Evolutionary conservation across 192 early-diverging fungal species (phyloP).

Genomic region (Mortierella hygrophila): DNA sequence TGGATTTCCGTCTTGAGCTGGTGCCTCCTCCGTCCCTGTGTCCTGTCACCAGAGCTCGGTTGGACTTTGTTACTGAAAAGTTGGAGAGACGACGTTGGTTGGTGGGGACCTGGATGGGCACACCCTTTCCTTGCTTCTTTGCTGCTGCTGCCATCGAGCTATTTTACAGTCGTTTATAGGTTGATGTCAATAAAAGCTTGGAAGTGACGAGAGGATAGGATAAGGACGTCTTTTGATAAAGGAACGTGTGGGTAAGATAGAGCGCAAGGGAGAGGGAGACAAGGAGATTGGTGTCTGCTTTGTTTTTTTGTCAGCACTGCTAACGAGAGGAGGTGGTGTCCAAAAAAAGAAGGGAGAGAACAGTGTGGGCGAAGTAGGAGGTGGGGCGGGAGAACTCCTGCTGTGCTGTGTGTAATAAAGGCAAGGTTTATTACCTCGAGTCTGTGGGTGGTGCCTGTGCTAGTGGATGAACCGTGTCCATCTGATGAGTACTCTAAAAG

Average conservation of each 20-base stretch:
- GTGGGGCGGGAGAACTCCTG: too few species aligned
- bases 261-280: not conserved
- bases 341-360: too few species aligned
- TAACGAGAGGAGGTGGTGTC: too few species aligned
- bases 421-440: conserved; percentile 7
- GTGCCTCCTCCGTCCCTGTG: conserved; percentile 36
- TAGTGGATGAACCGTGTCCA: conserved; percentile 33
- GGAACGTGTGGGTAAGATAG: not conserved
- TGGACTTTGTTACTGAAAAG: conserved; percentile 46
- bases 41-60: conserved; percentile 45
- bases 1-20: conserved; percentile 40
- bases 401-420: not conserved
- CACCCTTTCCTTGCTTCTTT: conserved; percentile 31
- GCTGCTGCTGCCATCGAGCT: not conserved
- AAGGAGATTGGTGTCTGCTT: too few species aligned
- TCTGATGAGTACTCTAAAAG: conserved; percentile 13
- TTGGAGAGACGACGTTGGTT: conserved; percentile 36
- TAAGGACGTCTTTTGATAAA: too few species aligned
- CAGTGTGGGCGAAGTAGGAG: too few species aligned
- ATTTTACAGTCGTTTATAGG: too few species aligned
- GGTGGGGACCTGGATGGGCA: conserved; percentile 38
- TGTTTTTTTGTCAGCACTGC: not conserved
- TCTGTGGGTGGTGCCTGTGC: not conserved
- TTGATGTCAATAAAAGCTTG: too few species aligned
- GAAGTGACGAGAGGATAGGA: too few species aligned